Conservation (phyloP, 1,284 basidiomycete species). For the Microbotryum saponariae region DNA sequence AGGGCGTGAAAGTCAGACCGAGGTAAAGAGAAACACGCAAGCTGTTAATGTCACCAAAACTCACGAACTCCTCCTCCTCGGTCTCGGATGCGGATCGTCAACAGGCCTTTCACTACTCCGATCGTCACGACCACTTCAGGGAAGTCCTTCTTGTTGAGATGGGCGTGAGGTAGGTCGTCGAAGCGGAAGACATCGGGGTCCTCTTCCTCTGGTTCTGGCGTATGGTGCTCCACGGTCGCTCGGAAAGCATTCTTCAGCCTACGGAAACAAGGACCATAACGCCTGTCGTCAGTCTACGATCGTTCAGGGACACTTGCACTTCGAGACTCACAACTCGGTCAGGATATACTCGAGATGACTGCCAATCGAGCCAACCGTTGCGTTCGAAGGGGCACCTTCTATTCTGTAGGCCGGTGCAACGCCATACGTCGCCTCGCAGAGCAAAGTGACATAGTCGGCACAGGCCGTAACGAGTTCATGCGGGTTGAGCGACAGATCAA, state of each 20-base stretch:
- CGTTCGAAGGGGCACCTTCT: constrained; percentile 49
- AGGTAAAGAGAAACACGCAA: neutral
- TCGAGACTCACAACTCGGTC: constrained; percentile 39
- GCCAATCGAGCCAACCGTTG: constrained; percentile 61
- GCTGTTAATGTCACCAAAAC: neutral
- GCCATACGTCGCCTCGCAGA: constrained; percentile 80
- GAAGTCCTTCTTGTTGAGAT: constrained; percentile 28
- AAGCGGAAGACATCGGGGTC: constrained; percentile 28
- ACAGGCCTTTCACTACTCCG: constrained; percentile 46
- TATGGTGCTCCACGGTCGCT: constrained; percentile 66
- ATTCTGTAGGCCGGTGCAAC: constrained; percentile 58
- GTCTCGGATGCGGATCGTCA: constrained; percentile 72
- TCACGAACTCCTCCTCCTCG: constrained; percentile 71
- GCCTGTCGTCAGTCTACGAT: neutral
- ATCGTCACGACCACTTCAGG: constrained; percentile 41
- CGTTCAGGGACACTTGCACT: constrained; percentile 18
- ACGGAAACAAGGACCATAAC: too few species aligned
- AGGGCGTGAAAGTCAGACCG: neutral
- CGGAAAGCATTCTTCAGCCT: constrained; percentile 77
- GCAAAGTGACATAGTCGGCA: constrained; percentile 67
- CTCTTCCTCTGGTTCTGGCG: constrained; percentile 17
- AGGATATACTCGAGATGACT: constrained; percentile 83
- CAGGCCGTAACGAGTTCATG: constrained; percentile 64
- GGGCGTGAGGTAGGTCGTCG: constrained; percentile 28
- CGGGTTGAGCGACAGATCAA: constrained; percentile 62